A percentile compares a stretch with the other conserved stretches of the same genome.
Conservation (phyloP, 2,329 filamentous ascomycete genomes). For the Aspergillus fischeri region DNA sequence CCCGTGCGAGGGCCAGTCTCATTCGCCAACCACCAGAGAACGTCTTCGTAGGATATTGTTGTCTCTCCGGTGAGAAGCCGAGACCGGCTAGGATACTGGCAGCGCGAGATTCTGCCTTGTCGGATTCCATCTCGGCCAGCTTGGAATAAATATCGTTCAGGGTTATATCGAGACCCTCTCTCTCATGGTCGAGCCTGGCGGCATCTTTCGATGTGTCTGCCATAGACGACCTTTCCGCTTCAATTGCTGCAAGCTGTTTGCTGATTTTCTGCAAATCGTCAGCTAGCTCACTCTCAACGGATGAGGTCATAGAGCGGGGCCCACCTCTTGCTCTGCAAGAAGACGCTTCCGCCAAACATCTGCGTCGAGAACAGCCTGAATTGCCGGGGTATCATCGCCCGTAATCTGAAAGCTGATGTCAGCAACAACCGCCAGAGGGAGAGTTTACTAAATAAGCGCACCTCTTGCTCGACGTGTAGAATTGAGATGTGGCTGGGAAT, state of each 20-base stretch:
- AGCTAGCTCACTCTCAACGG: not conserved
- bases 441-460: constrained; percentile 39
- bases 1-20: constrained; percentile 89
- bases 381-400: constrained; percentile 88
- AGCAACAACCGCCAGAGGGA: not conserved
- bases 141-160: constrained; percentile 88
- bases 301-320: constrained; percentile 24
- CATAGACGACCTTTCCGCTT: constrained; percentile 70
- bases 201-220: constrained; percentile 92
- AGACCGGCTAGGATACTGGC: constrained; percentile 95
- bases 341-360: constrained; percentile 98
- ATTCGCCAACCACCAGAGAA: constrained; percentile 99
- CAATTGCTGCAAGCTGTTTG: constrained; percentile 69
- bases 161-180: constrained; percentile 85
- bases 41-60: constrained; percentile 90
- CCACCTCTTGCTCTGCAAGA: constrained; percentile 77
- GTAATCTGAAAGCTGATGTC: constrained; percentile 59
- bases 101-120: constrained; percentile 93
- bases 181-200: constrained; percentile 75
- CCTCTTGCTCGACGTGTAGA: constrained; percentile 97
- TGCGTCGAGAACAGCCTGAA: constrained; percentile 93
- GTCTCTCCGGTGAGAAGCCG: constrained; percentile 89
- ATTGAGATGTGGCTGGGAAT: constrained; percentile 98
- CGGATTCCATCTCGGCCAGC: constrained; percentile 96
- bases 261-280: constrained; percentile 61